Evolutionary conservation across 805 yeast genomes (phyloP).

Genomic region (Monosporozyma siamensis): DNA sequence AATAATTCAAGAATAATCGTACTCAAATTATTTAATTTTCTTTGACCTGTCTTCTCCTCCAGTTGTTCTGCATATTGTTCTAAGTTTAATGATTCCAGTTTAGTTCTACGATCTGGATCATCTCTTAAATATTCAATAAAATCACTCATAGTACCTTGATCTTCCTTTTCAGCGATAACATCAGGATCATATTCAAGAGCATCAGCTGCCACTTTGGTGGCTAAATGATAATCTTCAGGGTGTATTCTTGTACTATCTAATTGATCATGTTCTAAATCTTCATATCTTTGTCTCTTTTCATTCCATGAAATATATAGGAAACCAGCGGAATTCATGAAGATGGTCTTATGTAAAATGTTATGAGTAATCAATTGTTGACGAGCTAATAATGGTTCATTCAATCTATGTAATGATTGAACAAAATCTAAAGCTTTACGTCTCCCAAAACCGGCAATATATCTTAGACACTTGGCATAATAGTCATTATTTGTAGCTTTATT

Average conservation of each 20-base stretch:
- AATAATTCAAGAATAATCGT: conserved; percentile 56
- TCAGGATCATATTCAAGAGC: conserved; percentile 95
- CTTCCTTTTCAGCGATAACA: conserved; percentile 56
- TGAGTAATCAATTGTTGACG: conserved; percentile 83
- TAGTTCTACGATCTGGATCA: conserved; percentile 63
- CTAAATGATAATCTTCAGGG: conserved; percentile 94
- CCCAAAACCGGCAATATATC: conserved; percentile 84
- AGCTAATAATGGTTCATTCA: conserved; percentile 45
- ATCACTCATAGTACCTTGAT: conserved; percentile 33
- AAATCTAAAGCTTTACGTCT: conserved; percentile 90
- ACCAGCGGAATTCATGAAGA: conserved; percentile 87
- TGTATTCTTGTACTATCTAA: conserved; percentile 94
- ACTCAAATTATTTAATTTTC: conserved; percentile 28
- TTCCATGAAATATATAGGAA: conserved; percentile 71
- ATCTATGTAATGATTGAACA: conserved; percentile 61
- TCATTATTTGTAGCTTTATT: conserved; percentile 72
- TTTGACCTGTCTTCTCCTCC: conserved; percentile 39
- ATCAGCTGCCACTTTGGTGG: conserved; percentile 96
- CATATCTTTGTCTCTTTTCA: conserved; percentile 35
- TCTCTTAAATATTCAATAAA: conserved; percentile 44
- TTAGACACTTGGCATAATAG: conserved; percentile 61
- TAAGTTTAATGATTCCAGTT: conserved; percentile 77
- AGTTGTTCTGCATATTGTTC: conserved; percentile 90
- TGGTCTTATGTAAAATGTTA: conserved; percentile 65
- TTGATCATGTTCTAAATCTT: conserved; percentile 59